Evolutionary conservation across 2,329 filamentous ascomycete genomes (phyloP), one percentile per base, ranked within the genome.

Genomic region (Dothideomycetes sp.): DNA sequence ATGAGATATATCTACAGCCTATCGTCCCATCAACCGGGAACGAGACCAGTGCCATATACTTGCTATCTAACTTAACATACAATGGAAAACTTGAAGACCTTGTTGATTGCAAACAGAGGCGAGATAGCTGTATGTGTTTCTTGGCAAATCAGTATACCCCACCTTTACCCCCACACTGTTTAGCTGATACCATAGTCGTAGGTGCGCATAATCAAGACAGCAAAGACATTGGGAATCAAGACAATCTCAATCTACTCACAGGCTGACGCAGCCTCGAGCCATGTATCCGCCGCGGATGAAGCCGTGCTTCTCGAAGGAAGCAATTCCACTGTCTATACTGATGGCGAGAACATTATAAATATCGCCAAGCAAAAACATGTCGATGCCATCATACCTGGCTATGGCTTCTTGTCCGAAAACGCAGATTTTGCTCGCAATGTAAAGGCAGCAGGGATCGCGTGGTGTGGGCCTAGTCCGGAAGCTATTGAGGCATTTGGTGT

Each of bases 361-460:
- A 64, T 77, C n/a, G 73, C 75, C 8, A 65, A 64, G 31, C 52
- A 61, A 3, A 58, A 65, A 11, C 51, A 59, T 2, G 71, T 58
- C 2, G 67, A 81, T 44, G 76, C 75, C 3, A 66, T 82, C 12
- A 75, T 79, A 36, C 78, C 78, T 0, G 78, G 79, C 2, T 82
- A 83, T 58, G 79, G 79, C 0, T 81, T 81, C 44, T 56, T 83
- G 1, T 72, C 72, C 0, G 78, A 82, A 43, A 78, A 80, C 50
- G 66, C 73, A 4, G 64, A 71, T 4, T 81, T 82, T 51, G 77
- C 78, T 0, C 53, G 62, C 16, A 57, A 62, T 0, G 70, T 78
- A 1, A 54, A 62, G 16, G 59, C 66, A 7, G 69, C 69, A 2
- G 78, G 75, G 0, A 62, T 82, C 43, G 60, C 63, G 2, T 82